phyloP scores from a whole-genome alignment of 1,284 basidiomycete genomes.

The Schizophyllum amplum region DNA sequence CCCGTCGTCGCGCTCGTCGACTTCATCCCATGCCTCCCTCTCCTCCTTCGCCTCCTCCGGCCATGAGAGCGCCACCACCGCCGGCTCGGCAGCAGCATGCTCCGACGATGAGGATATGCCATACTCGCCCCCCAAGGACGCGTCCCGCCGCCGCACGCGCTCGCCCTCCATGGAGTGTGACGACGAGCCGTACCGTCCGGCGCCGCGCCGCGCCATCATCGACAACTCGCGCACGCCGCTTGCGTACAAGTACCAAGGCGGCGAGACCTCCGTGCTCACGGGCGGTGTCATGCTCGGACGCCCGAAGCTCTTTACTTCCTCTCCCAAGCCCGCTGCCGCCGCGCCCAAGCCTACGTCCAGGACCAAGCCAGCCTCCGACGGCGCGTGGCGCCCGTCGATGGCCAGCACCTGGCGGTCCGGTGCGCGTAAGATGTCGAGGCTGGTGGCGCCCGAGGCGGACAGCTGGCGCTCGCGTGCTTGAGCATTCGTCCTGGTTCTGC shows the following conservation, averaged over 20 bases:
- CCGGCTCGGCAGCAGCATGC: not conserved
- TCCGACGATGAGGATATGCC: not conserved
- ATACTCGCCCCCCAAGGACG: not conserved
- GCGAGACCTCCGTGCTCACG: slow-evolving; percentile 9
- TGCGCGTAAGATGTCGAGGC: not conserved
- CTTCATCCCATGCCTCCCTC: not conserved
- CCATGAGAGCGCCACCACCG: not conserved
- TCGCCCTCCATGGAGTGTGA: not conserved
- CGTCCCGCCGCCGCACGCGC: too few relatives aligned
- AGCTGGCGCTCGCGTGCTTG: not conserved
- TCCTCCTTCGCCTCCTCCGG: not conserved
- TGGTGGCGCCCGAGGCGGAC: not conserved
- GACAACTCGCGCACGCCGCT: slow-evolving; percentile 13
- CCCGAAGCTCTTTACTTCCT: not conserved
- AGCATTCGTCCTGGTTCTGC: not conserved
- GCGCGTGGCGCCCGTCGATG: not conserved
- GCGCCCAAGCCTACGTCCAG: not conserved
- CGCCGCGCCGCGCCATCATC: not conserved
- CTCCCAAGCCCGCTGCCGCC: not conserved
- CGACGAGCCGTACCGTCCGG: not conserved
- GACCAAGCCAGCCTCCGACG: not conserved
- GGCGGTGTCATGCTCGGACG: slow-evolving; percentile 11
- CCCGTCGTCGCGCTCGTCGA: not conserved
- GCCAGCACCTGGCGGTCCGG: not conserved
- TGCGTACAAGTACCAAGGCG: slow-evolving; percentile 10